A percentile compares a stretch with the other conserved stretches of the same genome.
phyloP scores from a whole-genome alignment of 805 yeast species.

The Metschnikowia similis region DNA sequence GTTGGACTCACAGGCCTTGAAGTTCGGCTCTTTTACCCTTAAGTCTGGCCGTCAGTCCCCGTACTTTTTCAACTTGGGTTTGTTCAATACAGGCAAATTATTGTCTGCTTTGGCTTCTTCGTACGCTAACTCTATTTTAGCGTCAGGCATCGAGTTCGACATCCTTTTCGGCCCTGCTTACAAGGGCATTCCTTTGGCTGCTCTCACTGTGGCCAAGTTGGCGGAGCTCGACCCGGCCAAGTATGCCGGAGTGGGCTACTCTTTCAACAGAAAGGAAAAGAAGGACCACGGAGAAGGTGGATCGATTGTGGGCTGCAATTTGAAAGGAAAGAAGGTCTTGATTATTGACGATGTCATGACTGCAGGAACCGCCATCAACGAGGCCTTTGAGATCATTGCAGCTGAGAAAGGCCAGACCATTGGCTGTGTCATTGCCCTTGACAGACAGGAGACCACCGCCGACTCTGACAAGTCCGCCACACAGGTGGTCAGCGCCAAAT shows the following conservation, averaged over 20 bases:
- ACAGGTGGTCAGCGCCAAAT: conserved; percentile 65
- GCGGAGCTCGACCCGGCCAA: conserved; percentile 86
- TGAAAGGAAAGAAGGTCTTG: conserved; percentile 67
- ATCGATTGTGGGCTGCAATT: conserved; percentile 77
- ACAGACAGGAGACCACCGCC: conserved; percentile 86
- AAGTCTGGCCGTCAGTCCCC: conserved; percentile 95
- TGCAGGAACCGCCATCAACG: conserved; percentile 97
- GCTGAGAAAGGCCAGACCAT: conserved; percentile 67
- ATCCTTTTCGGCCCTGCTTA: conserved; percentile 96
- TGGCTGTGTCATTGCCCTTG: conserved; percentile 87
- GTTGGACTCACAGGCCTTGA: conserved; percentile 72
- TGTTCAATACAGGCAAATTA: conserved; percentile 75
- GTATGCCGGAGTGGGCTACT: conserved; percentile 69
- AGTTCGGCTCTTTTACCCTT: conserved; percentile 84
- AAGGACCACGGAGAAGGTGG: conserved; percentile 99
- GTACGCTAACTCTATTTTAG: conserved; percentile 84
- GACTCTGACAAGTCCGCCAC: conserved; percentile 73
- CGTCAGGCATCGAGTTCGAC: conserved; percentile 79
- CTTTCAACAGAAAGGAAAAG: conserved; percentile 95
- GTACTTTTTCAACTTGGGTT: conserved; percentile 79
- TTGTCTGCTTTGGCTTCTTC: conserved; percentile 80
- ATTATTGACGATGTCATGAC: conserved; percentile 97
- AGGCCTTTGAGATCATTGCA: conserved; percentile 78
- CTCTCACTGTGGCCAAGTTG: conserved; percentile 85
- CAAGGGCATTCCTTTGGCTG: conserved; percentile 94